phyloP scores from a whole-genome alignment of 2,329 filamentous ascomycete species.

The Arachnopeziza araneosa region DNA sequence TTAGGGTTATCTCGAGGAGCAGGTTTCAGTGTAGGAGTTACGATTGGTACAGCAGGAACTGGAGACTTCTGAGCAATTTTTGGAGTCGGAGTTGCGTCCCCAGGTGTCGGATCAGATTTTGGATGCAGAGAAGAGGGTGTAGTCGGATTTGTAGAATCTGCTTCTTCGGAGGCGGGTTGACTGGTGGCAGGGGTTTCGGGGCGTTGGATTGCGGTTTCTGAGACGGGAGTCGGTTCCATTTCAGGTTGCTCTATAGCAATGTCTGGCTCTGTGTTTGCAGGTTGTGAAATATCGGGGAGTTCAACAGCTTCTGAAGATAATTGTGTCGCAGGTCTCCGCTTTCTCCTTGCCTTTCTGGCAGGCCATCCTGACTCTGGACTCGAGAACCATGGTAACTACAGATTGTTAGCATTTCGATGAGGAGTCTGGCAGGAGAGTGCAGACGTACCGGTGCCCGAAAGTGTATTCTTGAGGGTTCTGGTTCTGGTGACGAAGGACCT shows the following conservation, averaged over 20 bases:
- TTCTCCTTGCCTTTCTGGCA: conserved; percentile 34
- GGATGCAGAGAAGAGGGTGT: conserved; percentile 46
- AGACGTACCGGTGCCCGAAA: conserved; percentile 49
- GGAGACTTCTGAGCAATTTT: conserved; percentile 32
- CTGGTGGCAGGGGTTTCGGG: conserved; percentile 43
- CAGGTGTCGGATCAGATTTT: conserved; percentile 10
- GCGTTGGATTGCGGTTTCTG: conserved; percentile 31
- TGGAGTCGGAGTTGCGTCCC: conserved; percentile 23
- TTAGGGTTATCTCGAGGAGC: conserved; percentile 33
- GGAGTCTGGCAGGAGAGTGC: conserved; percentile 1
- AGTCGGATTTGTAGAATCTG: conserved; percentile 43
- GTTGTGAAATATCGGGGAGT: conserved; percentile 17
- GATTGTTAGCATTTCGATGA: conserved; percentile 23
- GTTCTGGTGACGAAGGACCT: conserved; percentile 23
- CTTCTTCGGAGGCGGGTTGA: conserved; percentile 33
- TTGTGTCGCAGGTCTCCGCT: conserved; percentile 35
- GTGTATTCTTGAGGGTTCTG: conserved; percentile 23
- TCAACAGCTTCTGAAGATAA: conserved; percentile 22
- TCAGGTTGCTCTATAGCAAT: background rate
- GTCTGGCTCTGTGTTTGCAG: conserved; percentile 5
- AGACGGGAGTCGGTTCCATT: background rate
- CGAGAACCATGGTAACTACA: conserved; percentile 54
- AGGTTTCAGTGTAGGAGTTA: conserved; percentile 37
- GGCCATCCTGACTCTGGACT: conserved; percentile 48
- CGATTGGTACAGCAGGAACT: conserved; percentile 43